These are phyloP conservation scores for Caloboletus firmus DNA, from an alignment of 1,284 basidiomycete species.

Conservation along the genomic window DNA sequence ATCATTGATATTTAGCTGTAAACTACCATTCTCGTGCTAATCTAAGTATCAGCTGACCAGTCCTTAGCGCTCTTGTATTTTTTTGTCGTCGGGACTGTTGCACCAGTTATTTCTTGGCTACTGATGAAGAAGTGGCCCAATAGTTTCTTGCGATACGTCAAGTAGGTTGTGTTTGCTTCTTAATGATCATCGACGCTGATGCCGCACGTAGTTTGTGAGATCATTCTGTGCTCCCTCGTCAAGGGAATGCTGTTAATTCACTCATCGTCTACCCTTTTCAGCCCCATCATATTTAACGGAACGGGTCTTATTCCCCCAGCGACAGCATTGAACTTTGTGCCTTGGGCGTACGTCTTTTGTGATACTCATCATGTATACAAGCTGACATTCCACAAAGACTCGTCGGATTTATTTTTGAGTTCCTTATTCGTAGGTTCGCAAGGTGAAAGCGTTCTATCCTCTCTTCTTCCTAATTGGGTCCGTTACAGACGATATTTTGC, in stretches of 20 bases:
- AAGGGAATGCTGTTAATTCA: neutral
- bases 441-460: conserved; percentile 23
- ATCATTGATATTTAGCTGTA: conserved; percentile 19
- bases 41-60: neutral
- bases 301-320: conserved; percentile 40
- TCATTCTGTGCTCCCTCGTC: neutral
- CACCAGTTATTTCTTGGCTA: conserved; percentile 45
- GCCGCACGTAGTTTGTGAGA: conserved; percentile 24
- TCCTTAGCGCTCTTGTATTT: conserved; percentile 42
- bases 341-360: conserved; percentile 36
- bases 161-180: conserved; percentile 28
- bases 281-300: conserved; percentile 38
- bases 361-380: neutral
- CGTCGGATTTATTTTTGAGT: conserved; percentile 64
- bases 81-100: conserved; percentile 47
- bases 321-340: conserved; percentile 44
- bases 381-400: conserved; percentile 16
- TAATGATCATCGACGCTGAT: neutral
- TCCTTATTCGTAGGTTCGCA: conserved; percentile 48
- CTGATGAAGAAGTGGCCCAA: conserved; percentile 46
- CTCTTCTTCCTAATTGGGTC: conserved; percentile 35
- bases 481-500: conserved; percentile 51
- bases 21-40: neutral
- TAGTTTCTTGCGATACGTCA: conserved; percentile 46
- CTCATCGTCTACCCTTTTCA: conserved; percentile 1